phyloP scores from a whole-genome alignment of 2,329 filamentous ascomycete species.

The Cercospora zeae-maydis region DNA sequence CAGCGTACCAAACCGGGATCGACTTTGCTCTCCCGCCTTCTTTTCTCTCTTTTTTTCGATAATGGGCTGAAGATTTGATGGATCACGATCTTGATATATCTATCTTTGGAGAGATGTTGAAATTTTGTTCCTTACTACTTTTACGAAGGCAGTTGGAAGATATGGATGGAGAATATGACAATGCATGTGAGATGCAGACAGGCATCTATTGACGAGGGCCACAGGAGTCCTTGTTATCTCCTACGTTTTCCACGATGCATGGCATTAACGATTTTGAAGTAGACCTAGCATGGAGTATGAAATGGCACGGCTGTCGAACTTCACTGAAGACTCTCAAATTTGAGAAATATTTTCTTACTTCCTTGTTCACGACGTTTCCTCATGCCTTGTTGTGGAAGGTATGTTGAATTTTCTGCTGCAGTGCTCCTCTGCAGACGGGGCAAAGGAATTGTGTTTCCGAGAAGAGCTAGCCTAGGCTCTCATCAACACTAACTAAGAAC shows the following conservation, averaged over 20 bases:
- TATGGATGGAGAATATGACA: not conserved
- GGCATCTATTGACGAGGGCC: not conserved
- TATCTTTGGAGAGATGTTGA: not conserved
- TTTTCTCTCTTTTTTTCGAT: not conserved
- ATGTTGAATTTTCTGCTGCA: not conserved
- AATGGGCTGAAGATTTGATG: not conserved
- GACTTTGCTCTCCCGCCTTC: constrained; percentile 7
- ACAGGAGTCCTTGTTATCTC: not conserved
- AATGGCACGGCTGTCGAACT: constrained; percentile 1
- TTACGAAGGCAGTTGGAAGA: not conserved
- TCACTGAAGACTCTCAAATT: no score
- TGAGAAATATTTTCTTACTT: no score
- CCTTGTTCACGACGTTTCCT: no score
- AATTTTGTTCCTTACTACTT: not conserved
- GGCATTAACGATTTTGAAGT: not conserved
- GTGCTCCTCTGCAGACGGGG: not conserved
- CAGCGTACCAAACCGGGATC: constrained; percentile 7
- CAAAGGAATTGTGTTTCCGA: not conserved
- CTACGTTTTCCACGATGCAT: constrained; percentile 1
- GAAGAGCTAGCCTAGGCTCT: not conserved
- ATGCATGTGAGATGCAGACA: not conserved
- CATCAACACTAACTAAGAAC: no score
- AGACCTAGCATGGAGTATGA: constrained; percentile 2
- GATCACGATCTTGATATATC: not conserved
- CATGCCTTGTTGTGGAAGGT: not conserved